Percentiles rank a stretch among this genome's conserved stretches.
Evolutionary conservation across 75 land plant species (phyloP).

Genomic region (Picea sitchensis): DNA sequence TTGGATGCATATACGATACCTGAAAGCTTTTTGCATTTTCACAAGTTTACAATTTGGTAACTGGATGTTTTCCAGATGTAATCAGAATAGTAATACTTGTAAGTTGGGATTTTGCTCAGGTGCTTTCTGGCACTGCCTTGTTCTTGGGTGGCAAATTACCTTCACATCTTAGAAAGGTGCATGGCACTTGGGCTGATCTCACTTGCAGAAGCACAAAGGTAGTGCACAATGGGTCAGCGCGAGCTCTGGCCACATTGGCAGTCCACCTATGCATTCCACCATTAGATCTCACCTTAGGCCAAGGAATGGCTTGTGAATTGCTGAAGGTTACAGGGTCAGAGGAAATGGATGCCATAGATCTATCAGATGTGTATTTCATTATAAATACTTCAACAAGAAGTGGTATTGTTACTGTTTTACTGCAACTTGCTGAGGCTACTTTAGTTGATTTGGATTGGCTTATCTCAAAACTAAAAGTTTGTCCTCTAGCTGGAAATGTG

Average conservation of each 20-base stretch:
- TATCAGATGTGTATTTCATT: constrained; percentile 44
- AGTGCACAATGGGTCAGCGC: constrained; percentile 42
- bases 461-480: constrained; percentile 48
- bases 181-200: constrained; percentile 52
- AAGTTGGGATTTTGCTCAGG: constrained; percentile 28
- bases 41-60: not conserved
- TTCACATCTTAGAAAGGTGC: constrained; percentile 26
- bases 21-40: not conserved
- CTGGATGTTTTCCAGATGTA: not conserved
- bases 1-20: not conserved
- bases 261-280: constrained; percentile 47
- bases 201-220: constrained; percentile 36
- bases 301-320: constrained; percentile 51
- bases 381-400: constrained; percentile 56
- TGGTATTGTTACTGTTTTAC: constrained; percentile 42
- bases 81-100: too few species aligned
- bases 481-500: constrained; percentile 3
- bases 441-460: constrained; percentile 70
- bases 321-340: constrained; percentile 59
- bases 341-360: constrained; percentile 33
- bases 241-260: constrained; percentile 44
- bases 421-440: constrained; percentile 45
- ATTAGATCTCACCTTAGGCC: constrained; percentile 51
- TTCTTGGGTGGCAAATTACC: constrained; percentile 55
- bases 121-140: constrained; percentile 44